Percentiles rank a stretch among this genome's conserved stretches.
Conservation (phyloP, 1,284 basidiomycete species). For the Athelia psychrophila region DNA sequence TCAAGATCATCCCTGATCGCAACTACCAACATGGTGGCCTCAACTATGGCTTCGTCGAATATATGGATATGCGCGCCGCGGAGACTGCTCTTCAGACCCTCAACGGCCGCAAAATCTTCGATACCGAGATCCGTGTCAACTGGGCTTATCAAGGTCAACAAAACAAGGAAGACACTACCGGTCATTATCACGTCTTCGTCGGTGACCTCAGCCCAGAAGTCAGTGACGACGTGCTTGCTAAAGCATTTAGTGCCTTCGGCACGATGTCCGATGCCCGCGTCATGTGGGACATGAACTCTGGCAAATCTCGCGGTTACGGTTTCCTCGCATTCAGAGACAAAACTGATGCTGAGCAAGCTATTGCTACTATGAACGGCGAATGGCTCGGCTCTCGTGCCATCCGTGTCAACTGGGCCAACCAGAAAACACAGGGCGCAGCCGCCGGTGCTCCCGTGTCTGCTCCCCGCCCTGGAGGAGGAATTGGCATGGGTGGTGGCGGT, state of each 20-base stretch:
- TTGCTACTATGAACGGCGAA: conserved; percentile 98
- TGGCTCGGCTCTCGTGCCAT: conserved; percentile 98
- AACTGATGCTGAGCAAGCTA: conserved; percentile 96
- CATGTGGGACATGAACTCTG: conserved; percentile 99
- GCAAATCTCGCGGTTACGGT: conserved; percentile 93
- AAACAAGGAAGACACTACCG: conserved; percentile 95
- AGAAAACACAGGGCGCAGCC: conserved; percentile 82
- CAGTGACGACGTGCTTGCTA: conserved; percentile 93
- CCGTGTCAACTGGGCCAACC: conserved; percentile 99
- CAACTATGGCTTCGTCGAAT: conserved; percentile 98
- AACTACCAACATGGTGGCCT: conserved; percentile 97
- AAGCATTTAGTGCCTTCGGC: conserved; percentile 95
- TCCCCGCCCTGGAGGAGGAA: conserved; percentile 31
- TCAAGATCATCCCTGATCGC: conserved; percentile 98
- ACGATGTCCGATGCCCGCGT: conserved; percentile 95
- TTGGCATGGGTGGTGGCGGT: no score
- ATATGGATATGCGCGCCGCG: conserved; percentile 95
- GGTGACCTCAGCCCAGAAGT: conserved; percentile 98
- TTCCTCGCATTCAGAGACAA: conserved; percentile 95
- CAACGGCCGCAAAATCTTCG: conserved; percentile 97
- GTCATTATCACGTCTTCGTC: conserved; percentile 97
- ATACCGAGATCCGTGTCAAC: conserved; percentile 96
- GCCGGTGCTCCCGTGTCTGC: conserved; percentile 27
- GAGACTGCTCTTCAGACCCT: conserved; percentile 96
- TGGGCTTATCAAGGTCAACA: conserved; percentile 97